Evolutionary conservation across 2,329 filamentous ascomycete species (phyloP).

Genomic region (Sarocladiaceae sp.): DNA sequence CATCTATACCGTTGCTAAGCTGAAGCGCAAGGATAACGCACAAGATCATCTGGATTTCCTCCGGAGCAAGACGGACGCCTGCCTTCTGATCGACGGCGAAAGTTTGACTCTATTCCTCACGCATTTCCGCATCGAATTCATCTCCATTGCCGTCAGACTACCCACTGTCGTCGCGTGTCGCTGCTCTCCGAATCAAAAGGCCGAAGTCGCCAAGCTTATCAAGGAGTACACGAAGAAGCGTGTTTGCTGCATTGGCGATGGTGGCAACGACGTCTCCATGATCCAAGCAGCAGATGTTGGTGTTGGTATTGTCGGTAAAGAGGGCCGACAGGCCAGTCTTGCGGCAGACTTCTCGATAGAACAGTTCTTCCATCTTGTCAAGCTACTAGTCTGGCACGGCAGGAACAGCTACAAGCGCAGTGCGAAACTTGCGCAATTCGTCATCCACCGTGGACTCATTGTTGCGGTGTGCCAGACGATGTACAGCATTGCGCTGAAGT

Average conservation of each 20-base stretch:
- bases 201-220: constrained; percentile 86
- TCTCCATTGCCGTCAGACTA: constrained; percentile 77
- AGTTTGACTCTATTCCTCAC: constrained; percentile 77
- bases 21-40: constrained; percentile 76
- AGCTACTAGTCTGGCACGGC: constrained; percentile 97
- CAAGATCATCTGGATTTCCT: constrained; percentile 87
- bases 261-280: constrained; percentile 98
- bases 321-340: constrained; percentile 87
- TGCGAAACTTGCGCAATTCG: constrained; percentile 94
- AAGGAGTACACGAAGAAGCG: constrained; percentile 88
- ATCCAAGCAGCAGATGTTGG: constrained; percentile 98
- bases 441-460: constrained; percentile 94
- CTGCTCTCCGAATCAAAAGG: constrained; percentile 95
- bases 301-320: constrained; percentile 96
- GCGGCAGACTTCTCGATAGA: constrained; percentile 96
- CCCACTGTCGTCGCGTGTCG: constrained; percentile 94
- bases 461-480: constrained; percentile 95
- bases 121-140: constrained; percentile 78
- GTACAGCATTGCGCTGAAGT: constrained; percentile 87
- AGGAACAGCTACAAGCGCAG: constrained; percentile 95
- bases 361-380: constrained; percentile 91
- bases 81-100: constrained; percentile 91
- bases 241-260: constrained; percentile 95
- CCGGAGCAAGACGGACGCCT: constrained; percentile 77
- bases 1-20: constrained; percentile 85